phyloP scores from a whole-genome alignment of 257 asterid genomes.

The Osmanthus fragrans region DNA sequence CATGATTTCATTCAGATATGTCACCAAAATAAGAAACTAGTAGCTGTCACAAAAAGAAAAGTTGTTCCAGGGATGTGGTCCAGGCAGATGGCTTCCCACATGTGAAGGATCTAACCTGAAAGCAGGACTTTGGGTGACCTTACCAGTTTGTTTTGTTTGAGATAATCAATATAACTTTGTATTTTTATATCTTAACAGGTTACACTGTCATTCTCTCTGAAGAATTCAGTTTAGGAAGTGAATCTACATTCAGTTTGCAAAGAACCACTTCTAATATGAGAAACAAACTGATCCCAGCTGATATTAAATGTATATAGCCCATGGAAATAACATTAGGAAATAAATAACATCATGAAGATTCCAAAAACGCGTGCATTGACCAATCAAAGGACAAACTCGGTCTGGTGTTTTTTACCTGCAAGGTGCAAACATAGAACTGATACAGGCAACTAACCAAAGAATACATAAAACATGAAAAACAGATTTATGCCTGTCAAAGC shows the following conservation, averaged over 20 bases:
- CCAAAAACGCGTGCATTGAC: slow-evolving; percentile 9
- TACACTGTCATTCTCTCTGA: not conserved
- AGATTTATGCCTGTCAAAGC: not conserved
- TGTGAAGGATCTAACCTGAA: not conserved
- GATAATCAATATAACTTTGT: slow-evolving; percentile 7
- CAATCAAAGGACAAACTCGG: not conserved
- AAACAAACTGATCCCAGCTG: slow-evolving; percentile 4
- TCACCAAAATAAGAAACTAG: slow-evolving; percentile 7
- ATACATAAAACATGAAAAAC: slow-evolving; percentile 3
- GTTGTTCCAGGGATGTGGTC: slow-evolving; percentile 4
- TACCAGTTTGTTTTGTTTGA: not conserved
- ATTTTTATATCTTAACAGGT: not conserved
- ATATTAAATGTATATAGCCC: slow-evolving; percentile 11
- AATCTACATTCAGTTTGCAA: not conserved
- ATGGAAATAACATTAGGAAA: slow-evolving; percentile 14
- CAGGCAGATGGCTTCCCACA: not conserved
- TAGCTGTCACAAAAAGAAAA: not conserved
- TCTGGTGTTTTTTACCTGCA: not conserved
- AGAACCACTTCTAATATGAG: slow-evolving; percentile 7
- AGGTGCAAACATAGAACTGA: not conserved
- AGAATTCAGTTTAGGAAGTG: not conserved
- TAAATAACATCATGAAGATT: slow-evolving; percentile 12
- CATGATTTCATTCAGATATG: slow-evolving; percentile 11
- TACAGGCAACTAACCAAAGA: not conserved
- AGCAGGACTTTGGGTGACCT: slow-evolving; percentile 6